Evolutionary conservation across 2,329 filamentous ascomycete genomes (phyloP).

Genomic region (Calonectria naviculata): DNA sequence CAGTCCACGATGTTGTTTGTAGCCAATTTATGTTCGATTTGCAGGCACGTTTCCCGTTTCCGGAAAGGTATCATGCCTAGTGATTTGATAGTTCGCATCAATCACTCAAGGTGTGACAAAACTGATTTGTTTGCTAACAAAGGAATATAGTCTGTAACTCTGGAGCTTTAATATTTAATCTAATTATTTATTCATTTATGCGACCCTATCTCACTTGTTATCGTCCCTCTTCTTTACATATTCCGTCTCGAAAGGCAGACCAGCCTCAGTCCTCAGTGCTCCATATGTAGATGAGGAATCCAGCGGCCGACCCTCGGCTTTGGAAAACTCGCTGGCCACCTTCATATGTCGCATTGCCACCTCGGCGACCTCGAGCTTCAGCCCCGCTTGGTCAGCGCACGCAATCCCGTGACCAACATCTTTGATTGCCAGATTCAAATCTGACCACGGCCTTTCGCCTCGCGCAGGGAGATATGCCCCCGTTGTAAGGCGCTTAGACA

Average conservation of each 20-base stretch:
- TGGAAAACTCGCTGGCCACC: constrained; percentile 53
- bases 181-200: not conserved
- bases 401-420: constrained; percentile 62
- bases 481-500: constrained; percentile 50
- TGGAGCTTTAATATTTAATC: not conserved
- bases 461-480: constrained; percentile 50
- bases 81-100: no score
- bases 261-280: constrained; percentile 54
- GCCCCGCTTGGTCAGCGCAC: constrained; percentile 52
- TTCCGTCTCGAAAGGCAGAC: constrained; percentile 56
- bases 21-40: no score
- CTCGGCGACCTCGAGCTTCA: constrained; percentile 54
- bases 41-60: no score
- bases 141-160: not conserved
- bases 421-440: constrained; percentile 61
- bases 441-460: constrained; percentile 56
- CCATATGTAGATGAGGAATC: constrained; percentile 66
- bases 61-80: no score
- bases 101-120: no score
- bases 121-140: not conserved
- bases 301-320: constrained; percentile 47
- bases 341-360: constrained; percentile 55
- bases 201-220: not conserved
- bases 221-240: constrained; percentile 44
- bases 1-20: not conserved